These are phyloP conservation scores for Ophiostoma tasmaniense DNA, from an alignment of 2,329 filamentous ascomycete species.

Conservation along the genomic window DNA sequence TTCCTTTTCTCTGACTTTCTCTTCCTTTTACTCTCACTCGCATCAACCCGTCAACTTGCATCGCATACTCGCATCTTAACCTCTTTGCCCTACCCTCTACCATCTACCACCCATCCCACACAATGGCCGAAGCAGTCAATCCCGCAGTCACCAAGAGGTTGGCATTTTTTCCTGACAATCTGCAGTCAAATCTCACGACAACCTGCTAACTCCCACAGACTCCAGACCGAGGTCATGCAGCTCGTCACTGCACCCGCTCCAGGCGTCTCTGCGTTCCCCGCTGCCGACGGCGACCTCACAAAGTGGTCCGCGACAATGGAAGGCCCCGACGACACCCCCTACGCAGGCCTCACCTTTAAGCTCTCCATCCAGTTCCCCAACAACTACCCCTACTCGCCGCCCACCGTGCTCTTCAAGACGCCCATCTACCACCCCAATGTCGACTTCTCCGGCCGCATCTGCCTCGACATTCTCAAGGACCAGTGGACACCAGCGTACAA, in stretches of 20 bases:
- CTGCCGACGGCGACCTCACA: conserved; percentile 80
- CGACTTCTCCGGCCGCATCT: conserved; percentile 94
- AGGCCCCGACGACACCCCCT: conserved; percentile 85
- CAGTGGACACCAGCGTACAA: conserved; percentile 99
- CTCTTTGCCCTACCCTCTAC: too few species aligned
- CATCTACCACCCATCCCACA: conserved; percentile 11
- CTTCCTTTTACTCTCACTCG: too few species aligned
- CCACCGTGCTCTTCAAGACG: conserved; percentile 92
- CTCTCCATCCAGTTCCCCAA: conserved; percentile 82
- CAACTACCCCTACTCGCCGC: conserved; percentile 88
- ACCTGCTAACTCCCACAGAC: conserved; percentile 39
- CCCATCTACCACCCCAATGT: conserved; percentile 99
- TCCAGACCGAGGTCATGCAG: conserved; percentile 97
- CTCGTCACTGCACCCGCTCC: conserved; percentile 93
- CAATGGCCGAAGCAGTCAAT: conserved; percentile 43
- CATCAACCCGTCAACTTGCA: too few species aligned
- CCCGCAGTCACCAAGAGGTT: conserved; percentile 62
- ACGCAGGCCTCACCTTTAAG: conserved; percentile 81
- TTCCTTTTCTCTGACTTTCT: too few species aligned
- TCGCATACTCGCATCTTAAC: too few species aligned
- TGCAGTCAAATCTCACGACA: too few species aligned
- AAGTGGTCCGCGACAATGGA: conserved; percentile 91
- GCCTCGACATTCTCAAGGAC: conserved; percentile 95
- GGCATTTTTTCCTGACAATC: background rate
- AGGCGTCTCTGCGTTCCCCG: conserved; percentile 90